Evolutionary conservation across 225 moss, liverwort and hornwort species (phyloP), one percentile per base, ranked within the genome.

Genomic region (Anthoceros angustus): DNA sequence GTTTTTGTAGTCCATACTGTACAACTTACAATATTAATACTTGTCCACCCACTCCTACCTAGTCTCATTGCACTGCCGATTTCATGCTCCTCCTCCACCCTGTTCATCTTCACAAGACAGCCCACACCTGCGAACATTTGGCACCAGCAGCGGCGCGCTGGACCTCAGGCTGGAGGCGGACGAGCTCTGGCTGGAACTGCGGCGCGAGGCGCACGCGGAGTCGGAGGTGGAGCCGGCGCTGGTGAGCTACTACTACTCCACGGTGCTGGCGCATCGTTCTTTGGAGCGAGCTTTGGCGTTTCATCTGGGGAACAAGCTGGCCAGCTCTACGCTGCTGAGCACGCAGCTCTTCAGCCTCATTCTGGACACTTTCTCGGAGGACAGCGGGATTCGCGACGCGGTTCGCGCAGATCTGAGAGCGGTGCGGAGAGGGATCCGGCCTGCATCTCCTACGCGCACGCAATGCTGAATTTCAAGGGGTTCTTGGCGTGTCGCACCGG

Each of bases 221-320:
- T 75, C 81, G 20, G 74, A 78, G 23, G 81, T 71, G 39, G 84
- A 84, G 73, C 84, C 84, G 10, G 74, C 63, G 21, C 66, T 84
- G 24, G 84, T 77, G 25, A 84, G 84, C 67, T 84, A 81, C 70
- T 66, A 81, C 20, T 81, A 84, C 73, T 84, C 84, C 67, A 71
- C 84, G 12, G 81, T 84, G 60, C 77, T 84, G 60, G 81, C 84
- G 16, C 84, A 84, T 73, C 73, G 81, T 40, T 67, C 79, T 0
- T 73, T 84, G 25, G 84, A 84, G 74, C 78, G 84, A 69, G 77
- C 84, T 50, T 76, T 84, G 40, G 84, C 84, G 62, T 84, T 82
- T 73, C 84, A 84, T 38, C 84, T 84, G 65, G 84, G 81, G 63
- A 84, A 82, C 84, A 84, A 84, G 77, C 84, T 84, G 65, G 73